Percentiles rank a stretch among this genome's conserved stretches.
Evolutionary conservation across 805 yeast species (phyloP).

Genomic region (Suhomyces prunicola): DNA sequence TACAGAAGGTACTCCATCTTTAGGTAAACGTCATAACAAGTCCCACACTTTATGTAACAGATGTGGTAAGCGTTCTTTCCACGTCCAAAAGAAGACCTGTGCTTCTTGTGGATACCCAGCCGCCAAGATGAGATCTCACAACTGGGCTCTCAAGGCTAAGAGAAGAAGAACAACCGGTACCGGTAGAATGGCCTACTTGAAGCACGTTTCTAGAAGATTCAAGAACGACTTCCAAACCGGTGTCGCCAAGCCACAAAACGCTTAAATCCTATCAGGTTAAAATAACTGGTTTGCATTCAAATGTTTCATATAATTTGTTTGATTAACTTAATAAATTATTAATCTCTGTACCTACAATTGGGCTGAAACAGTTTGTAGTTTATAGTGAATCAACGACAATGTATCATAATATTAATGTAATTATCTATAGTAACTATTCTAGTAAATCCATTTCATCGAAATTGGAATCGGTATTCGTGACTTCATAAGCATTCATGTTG

Average conservation of each 20-base stretch:
- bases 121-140: slow-evolving; percentile 96
- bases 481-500: slow-evolving; percentile 52
- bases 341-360: neutral
- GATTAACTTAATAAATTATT: slow-evolving; percentile 1
- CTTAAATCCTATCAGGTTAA: slow-evolving; percentile 37
- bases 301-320: slow-evolving; percentile 6
- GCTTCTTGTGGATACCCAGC: slow-evolving; percentile 99
- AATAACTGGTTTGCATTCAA: slow-evolving; percentile 3
- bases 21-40: slow-evolving; percentile 99
- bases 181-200: slow-evolving; percentile 98
- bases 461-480: slow-evolving; percentile 1
- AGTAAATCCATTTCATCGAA: slow-evolving; percentile 25
- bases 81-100: slow-evolving; percentile 98
- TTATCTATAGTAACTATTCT: neutral
- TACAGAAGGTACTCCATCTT: slow-evolving; percentile 97
- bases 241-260: slow-evolving; percentile 64
- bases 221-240: slow-evolving; percentile 98
- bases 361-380: neutral
- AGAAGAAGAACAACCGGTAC: slow-evolving; percentile 99
- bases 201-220: slow-evolving; percentile 96
- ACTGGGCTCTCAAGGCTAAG: slow-evolving; percentile 99
- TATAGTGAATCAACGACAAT: slow-evolving; percentile 2
- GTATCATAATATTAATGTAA: neutral
- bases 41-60: slow-evolving; percentile 98
- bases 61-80: slow-evolving; percentile 99